Percentiles rank a stretch among this genome's conserved stretches.
Conservation (phyloP, 768 basidiomycete genomes). For the Suillus cothurnatus region DNA sequence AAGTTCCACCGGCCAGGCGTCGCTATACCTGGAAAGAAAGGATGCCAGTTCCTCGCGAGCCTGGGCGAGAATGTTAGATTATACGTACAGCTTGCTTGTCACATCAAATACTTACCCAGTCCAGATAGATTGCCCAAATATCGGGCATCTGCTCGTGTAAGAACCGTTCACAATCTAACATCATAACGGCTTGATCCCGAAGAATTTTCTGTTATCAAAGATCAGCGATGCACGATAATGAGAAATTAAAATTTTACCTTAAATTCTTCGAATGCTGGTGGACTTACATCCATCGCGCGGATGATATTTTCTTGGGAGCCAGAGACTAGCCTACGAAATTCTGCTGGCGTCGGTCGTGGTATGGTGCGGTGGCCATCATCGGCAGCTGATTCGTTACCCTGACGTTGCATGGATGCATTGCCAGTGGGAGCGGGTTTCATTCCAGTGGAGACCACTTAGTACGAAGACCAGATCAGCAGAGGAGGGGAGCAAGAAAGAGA, state of each 20-base stretch:
- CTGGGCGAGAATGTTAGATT: not conserved
- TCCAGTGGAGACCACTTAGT: constrained; percentile 8
- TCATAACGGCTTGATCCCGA: not conserved
- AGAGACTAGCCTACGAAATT: not conserved
- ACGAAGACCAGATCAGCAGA: not conserved
- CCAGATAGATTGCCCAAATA: not conserved
- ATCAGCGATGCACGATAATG: not conserved
- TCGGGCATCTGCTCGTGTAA: not conserved
- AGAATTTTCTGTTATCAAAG: not conserved
- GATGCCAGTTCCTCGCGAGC: not conserved
- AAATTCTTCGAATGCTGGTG: not conserved
- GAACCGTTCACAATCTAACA: not conserved
- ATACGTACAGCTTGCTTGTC: too few relatives aligned
- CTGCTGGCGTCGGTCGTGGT: not conserved
- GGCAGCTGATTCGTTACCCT: not conserved
- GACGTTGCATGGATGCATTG: not conserved
- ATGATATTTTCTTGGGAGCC: not conserved
- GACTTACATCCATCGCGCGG: not conserved
- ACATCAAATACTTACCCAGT: not conserved
- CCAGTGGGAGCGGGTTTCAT: not conserved
- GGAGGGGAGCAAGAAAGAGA: not conserved
- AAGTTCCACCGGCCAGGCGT: constrained; percentile 5
- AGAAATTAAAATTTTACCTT: not conserved
- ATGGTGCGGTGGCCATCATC: not conserved
- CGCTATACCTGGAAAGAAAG: not conserved